Evolutionary conservation across 192 early-diverging fungal genomes (phyloP), one percentile per base, ranked within the genome.

Genomic region (Coemansia sp.): DNA sequence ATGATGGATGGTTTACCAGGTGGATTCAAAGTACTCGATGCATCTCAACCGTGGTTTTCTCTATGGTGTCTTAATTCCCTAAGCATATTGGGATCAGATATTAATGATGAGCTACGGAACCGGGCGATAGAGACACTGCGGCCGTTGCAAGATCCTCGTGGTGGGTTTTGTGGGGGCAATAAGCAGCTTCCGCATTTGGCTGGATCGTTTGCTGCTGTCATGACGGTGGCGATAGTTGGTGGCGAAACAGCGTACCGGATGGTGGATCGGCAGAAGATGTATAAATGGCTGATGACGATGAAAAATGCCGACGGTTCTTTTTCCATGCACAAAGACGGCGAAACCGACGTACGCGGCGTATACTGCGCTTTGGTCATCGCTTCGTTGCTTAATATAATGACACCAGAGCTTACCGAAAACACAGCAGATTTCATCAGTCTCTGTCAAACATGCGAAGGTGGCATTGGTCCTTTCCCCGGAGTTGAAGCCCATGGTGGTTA

Each of bases 401-500:
- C 92, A 3, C 86, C 90, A 2, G 92, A 94, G 61, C 70, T 99
- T 28, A 80, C 84, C 0, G 72, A 66, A 1, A 85, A 85, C 22
- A 85, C 83, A 6, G 85, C 85, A 0, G 87, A 88, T 14, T 96
- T 92, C 70, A 88, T 96, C 34, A 81, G 73, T 5, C 61, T 72
- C 58, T 93, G 93, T 70, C 96, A 99, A 72, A 92, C 91, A 4
- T 95, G 88, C 76, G 94, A 97, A 74, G 95, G 95, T n/a, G 97
- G 97, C 4, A 84, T 99, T 63, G 92, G 90, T 0, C 85, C 86
- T 16, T 84, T 76, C 34, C 96, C 95, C 3, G 89, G 89, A 1
- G 85, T 90, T 0, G 97, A 99, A 64, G 95, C 94, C 5, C 96
- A 99, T 67, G 93, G 94, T 45, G 97, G 97, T 4, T 99, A 99